Base-by-base conservation (phyloP, 768 basidiomycete genomes). In the Clavulina sp. region DNA sequence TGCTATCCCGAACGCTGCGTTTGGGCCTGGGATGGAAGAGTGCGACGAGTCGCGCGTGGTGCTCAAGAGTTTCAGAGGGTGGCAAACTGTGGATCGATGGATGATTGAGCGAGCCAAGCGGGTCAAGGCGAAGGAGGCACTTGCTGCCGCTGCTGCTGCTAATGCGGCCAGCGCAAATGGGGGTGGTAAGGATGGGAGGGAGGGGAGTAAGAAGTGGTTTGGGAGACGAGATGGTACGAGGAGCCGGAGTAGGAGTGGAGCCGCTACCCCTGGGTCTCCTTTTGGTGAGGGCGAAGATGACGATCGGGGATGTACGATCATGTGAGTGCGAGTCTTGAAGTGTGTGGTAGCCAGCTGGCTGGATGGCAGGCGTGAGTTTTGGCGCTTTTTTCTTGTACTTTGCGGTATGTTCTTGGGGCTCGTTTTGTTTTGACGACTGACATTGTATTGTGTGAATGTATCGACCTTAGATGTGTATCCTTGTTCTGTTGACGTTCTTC, bases 81-180 rank as follows among this genome's bases (percentile, higher is more conserved):
- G 83, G 82, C 82, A 87, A 69, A 81, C 75, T 6, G 84, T 89
- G 33, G 86, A 88, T 61, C 76, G 78, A 0, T 84, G 87, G 26
- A 52, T 33, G 19, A 67, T 71, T 31, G 73, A 71, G 50, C 70
- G 81, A 60, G 80, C 80, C 70, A 81, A 77, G 68, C 69, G 76
- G 56, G 72, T 76, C 53, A 83, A 76, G 64, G 58, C 69, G 40
- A 59, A 58, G 48, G 66, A 68, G 50, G 69, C 70, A 60, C 67
- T 75, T 51, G 64, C 63, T 3, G 67, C 63, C 43, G 74, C 69
- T 50, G 65, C 62, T 40, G 65, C 62, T 30, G 61, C 59, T 41
- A 65, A 65, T 40, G 59, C 59, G 43, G 62, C 61, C 23, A 62
- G 56, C 3, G 60, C 61, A 26, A 65, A 65, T 33, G 36, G 43